A percentile compares a stretch with the other conserved stretches of the same genome.
Conservation (phyloP, 768 basidiomycete species). For the Inosperma sp. region DNA sequence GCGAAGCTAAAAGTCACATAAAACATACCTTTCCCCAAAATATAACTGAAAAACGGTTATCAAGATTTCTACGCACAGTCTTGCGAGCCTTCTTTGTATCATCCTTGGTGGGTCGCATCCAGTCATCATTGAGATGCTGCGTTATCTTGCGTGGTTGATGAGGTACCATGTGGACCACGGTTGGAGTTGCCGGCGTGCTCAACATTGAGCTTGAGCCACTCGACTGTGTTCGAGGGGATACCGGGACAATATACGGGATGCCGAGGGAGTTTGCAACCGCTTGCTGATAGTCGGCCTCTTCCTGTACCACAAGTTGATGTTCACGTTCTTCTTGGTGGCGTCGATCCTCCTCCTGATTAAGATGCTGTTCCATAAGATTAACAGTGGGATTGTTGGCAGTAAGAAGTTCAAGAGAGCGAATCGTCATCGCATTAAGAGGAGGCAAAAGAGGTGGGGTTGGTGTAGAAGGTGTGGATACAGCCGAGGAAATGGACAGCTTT, state of each 20-base stretch:
- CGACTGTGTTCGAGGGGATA: neutral
- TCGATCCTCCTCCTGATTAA: neutral
- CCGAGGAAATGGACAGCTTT: too few species aligned
- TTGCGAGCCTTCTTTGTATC: neutral
- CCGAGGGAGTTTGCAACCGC: neutral
- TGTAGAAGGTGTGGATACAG: too few species aligned
- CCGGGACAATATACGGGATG: neutral
- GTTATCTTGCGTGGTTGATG: neutral
- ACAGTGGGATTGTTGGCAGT: neutral
- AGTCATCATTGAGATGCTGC: neutral
- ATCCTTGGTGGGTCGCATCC: neutral
- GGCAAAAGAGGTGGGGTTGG: neutral
- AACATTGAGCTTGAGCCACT: neutral
- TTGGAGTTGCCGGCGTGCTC: neutral
- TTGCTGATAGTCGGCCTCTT: slow-evolving; percentile 2
- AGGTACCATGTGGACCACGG: neutral
- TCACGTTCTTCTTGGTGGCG: neutral
- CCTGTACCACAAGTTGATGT: neutral
- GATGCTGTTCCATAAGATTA: neutral
- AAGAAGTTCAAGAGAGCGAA: neutral
- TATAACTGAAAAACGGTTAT: slow-evolving; percentile 1
- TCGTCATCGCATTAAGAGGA: neutral
- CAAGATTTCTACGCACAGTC: neutral
- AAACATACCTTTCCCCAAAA: slow-evolving; percentile 3
- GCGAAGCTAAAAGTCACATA: neutral